These are phyloP conservation scores for Sporobolus alterniflorus DNA, from an alignment of 202 grass and related monocot genomes.

Conservation along the genomic window DNA sequence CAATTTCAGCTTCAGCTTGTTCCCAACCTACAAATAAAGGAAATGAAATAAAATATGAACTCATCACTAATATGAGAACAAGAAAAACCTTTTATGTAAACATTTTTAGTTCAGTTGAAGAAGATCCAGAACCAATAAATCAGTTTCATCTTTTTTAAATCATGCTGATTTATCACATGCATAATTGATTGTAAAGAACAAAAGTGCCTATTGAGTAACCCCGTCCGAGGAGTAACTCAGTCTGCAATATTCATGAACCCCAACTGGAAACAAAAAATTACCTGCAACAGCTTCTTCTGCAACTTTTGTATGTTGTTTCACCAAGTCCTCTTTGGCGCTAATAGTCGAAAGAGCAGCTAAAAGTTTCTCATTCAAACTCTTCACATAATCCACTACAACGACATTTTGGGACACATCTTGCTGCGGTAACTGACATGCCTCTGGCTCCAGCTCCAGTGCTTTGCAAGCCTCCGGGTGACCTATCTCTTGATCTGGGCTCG, in stretches of 20 bases:
- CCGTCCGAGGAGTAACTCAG: background rate
- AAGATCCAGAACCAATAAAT: background rate
- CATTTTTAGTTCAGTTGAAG: constrained; percentile 8
- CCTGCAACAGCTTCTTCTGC: constrained; percentile 98
- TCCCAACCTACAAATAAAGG: constrained; percentile 82
- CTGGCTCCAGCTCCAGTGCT: constrained; percentile 13
- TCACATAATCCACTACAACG: constrained; percentile 57
- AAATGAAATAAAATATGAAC: constrained; percentile 19
- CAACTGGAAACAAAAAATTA: constrained; percentile 34
- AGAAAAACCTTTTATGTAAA: background rate
- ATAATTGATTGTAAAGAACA: background rate
- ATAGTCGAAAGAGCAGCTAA: constrained; percentile 83
- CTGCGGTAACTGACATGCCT: background rate
- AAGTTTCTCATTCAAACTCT: constrained; percentile 84
- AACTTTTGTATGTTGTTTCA: constrained; percentile 95
- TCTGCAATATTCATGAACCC: background rate
- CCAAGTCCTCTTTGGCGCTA: constrained; percentile 88
- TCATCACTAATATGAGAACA: background rate
- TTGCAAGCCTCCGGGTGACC: background rate
- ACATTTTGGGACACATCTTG: constrained; percentile 17
- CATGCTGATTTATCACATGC: background rate
- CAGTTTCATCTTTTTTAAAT: constrained; percentile 9
- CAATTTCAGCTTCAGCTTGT: constrained; percentile 86
- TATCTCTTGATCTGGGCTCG: background rate
- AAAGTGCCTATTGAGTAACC: background rate